Evolutionary conservation across 306 rosid species (phyloP), one percentile per base, ranked within the genome.

Genomic region (Myrica gale): DNA sequence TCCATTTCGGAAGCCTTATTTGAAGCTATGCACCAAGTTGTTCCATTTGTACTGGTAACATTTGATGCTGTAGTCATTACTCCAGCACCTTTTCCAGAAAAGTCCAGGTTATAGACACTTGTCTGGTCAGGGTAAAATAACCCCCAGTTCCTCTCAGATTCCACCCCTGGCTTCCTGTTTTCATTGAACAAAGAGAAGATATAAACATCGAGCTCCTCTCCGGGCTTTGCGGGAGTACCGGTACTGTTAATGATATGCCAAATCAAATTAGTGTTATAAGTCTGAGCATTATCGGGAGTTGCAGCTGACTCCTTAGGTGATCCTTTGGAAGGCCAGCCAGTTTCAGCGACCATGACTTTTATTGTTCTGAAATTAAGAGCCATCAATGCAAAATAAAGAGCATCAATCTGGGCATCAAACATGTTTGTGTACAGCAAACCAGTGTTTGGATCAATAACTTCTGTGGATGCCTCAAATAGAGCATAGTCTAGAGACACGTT

Each of bases 261-360:
- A 68, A 87, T 83, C 71, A 87, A 79, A 77, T 88, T 88, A 10
- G 88, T 79, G 68, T 88, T 96, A 79, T 89, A 96, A 21, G 82
- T 90, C 77, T 96, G 99, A 65, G 99, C 91, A 73, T 88, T 83
- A 72, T 85, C 91, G 8, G 91, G 86, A 65, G 86, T 85, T 16
- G 99, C 99, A 73, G 96, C 91, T 9, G 85, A 88, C 87, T 96
- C 99, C 89, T 90, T 96, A 6, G 96, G 92, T 0, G 99, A 92
- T 55, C 99, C 99, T 72, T 92, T 96, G 15, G 98, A 89, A 73
- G 99, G 99, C 99, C 99, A 96, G 67, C 99, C 99, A 20, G 99
- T 96, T 84, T 96, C 99, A 4, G 98, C 88, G 75, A 96, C 97
- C 93, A 90, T 89, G 73, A 96, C 82, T 83, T 85, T 90, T 66